Conservation (phyloP, 2,329 filamentous ascomycete species). For the Capronia epimyces region DNA sequence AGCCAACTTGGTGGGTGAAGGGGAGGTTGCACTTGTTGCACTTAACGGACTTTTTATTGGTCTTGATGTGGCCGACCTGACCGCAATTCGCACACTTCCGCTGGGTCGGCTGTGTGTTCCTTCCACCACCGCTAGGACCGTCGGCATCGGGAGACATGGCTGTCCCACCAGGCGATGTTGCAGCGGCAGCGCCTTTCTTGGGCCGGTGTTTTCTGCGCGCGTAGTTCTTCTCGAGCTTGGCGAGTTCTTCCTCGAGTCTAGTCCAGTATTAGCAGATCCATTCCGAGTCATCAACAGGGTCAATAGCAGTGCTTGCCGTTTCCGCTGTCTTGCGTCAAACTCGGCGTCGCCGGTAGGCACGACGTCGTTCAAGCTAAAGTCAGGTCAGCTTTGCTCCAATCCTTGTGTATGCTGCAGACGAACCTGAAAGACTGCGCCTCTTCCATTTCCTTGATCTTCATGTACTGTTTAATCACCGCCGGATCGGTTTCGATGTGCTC, state of each 20-base stretch:
- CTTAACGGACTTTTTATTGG: conserved; percentile 82
- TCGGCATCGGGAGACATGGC: conserved; percentile 44
- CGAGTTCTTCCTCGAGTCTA: conserved; percentile 47
- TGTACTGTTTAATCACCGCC: conserved; percentile 82
- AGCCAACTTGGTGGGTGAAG: conserved; percentile 21
- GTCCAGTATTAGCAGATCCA: conserved; percentile 28
- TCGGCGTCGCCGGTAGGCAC: conserved; percentile 63
- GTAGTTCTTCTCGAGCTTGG: conserved; percentile 74
- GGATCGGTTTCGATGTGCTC: conserved; percentile 65
- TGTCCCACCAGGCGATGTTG: conserved; percentile 27
- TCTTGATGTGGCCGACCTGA: conserved; percentile 95
- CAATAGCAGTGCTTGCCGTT: conserved; percentile 43
- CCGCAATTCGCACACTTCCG: conserved; percentile 98
- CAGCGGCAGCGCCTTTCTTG: conserved; percentile 28
- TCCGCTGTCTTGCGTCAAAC: conserved; percentile 56
- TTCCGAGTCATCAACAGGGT: not conserved
- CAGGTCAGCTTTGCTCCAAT: conserved; percentile 10
- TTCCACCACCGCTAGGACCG: conserved; percentile 52
- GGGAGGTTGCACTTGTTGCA: conserved; percentile 28
- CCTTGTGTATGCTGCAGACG: conserved; percentile 33
- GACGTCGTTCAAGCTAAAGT: conserved; percentile 17
- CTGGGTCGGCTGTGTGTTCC: conserved; percentile 57
- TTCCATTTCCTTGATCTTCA: conserved; percentile 66
- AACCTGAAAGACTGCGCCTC: conserved; percentile 70
- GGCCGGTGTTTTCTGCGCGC: conserved; percentile 57